Evolutionary conservation across 2,329 filamentous ascomycete species (phyloP).

Genomic region (Phialophora chinensis): DNA sequence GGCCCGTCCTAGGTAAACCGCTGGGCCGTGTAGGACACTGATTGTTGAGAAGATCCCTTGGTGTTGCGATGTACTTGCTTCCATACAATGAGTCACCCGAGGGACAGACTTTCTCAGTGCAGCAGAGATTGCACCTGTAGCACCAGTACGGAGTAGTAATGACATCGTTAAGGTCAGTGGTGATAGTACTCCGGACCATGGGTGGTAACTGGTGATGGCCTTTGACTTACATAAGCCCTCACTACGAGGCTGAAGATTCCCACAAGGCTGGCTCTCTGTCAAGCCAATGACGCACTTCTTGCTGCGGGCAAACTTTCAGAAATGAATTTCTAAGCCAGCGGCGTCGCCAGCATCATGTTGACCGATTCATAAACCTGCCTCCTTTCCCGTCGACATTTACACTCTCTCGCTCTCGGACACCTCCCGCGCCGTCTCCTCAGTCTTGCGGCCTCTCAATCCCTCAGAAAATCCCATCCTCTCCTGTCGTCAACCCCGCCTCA

Average conservation of each 20-base stretch:
- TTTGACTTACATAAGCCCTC: background rate
- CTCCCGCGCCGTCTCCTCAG: background rate
- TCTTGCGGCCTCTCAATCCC: background rate
- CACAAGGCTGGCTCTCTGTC: background rate
- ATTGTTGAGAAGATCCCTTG: background rate
- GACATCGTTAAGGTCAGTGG: background rate
- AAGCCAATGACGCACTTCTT: conserved; percentile 17
- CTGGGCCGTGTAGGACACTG: background rate
- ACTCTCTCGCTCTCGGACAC: background rate
- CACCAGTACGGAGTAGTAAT: background rate
- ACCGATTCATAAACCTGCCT: background rate
- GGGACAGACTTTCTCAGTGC: background rate
- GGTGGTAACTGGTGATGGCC: background rate
- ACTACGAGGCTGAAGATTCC: conserved; percentile 3
- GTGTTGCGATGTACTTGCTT: background rate
- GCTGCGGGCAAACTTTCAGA: conserved; percentile 9
- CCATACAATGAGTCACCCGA: background rate
- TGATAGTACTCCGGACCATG: background rate
- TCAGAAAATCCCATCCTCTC: background rate
- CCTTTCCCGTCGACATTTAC: background rate
- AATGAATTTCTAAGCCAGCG: conserved; percentile 26
- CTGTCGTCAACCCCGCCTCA: background rate
- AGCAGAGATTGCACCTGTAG: background rate
- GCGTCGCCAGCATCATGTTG: conserved; percentile 9
- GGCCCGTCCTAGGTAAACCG: background rate